Percentiles rank a stretch among this genome's conserved stretches.
Conservation (phyloP, 352 stramenopile species). For the Phytophthora brassicae region DNA sequence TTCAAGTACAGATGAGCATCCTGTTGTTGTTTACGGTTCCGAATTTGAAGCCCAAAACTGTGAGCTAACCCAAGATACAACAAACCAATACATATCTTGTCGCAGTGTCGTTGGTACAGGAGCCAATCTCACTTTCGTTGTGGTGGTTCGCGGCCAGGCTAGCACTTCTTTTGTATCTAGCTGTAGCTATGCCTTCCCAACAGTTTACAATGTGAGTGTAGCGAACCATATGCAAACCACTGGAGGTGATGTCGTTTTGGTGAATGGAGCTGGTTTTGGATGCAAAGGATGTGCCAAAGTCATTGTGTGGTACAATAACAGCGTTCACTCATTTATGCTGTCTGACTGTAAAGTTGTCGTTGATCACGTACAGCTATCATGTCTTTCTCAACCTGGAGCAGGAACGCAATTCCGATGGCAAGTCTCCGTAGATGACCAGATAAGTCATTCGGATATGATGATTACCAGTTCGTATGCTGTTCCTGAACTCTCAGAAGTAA, state of each 20-base stretch:
- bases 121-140: conserved; percentile 33
- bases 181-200: conserved; percentile 44
- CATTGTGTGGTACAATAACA: conserved; percentile 42
- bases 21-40: conserved; percentile 37
- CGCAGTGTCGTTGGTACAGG: conserved; percentile 40
- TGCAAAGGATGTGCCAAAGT: conserved; percentile 34
- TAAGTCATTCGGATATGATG: conserved; percentile 15
- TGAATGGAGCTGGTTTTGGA: conserved; percentile 55
- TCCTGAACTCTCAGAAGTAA: conserved; percentile 40
- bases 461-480: conserved; percentile 32
- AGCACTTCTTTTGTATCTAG: conserved; percentile 25
- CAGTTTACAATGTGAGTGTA: conserved; percentile 18
- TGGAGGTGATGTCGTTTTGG: conserved; percentile 33
- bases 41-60: conserved; percentile 39
- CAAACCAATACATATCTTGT: conserved; percentile 40
- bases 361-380: conserved; percentile 46
- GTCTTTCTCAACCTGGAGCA: conserved; percentile 35
- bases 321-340: conserved; percentile 37
- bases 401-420: conserved; percentile 42
- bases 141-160: conserved; percentile 38
- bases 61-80: conserved; percentile 2
- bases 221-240: conserved; percentile 27
- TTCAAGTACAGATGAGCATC: conserved; percentile 9
- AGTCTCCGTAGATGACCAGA: conserved; percentile 40
- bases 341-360: conserved; percentile 43